These are phyloP conservation scores for Quercus glauca DNA, from an alignment of 306 rosid species.

Conservation along the genomic window DNA sequence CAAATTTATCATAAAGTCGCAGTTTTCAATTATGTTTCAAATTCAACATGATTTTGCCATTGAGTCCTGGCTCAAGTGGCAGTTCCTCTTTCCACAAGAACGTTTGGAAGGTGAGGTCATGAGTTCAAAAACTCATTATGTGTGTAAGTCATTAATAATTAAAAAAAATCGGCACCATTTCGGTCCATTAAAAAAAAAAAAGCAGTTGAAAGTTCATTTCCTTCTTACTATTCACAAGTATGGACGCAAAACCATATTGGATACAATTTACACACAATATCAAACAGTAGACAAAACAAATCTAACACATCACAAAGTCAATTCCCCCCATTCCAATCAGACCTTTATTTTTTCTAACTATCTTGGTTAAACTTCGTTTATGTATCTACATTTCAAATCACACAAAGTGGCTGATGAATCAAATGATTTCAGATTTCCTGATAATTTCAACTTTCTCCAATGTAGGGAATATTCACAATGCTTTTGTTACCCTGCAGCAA, in stretches of 20 bases:
- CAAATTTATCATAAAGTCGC: not conserved
- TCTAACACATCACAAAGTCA: conserved; percentile 21
- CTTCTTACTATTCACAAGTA: not conserved
- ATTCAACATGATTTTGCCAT: not conserved
- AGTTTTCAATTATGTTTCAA: not conserved
- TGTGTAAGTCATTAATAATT: too few species aligned
- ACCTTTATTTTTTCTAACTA: conserved; percentile 40
- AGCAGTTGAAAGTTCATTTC: not conserved
- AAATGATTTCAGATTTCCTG: conserved; percentile 12
- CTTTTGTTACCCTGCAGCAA: conserved; percentile 60
- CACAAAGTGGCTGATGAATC: conserved; percentile 18
- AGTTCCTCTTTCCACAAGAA: too few species aligned
- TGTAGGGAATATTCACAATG: conserved; percentile 28
- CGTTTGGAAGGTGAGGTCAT: too few species aligned
- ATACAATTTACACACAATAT: conserved; percentile 21
- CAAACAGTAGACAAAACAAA: conserved; percentile 25
- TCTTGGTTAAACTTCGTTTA: conserved; percentile 16
- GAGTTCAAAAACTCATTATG: too few species aligned
- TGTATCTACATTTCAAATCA: conserved; percentile 40
- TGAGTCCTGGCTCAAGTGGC: too few species aligned
- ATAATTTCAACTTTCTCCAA: conserved; percentile 28
- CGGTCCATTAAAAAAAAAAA: not conserved
- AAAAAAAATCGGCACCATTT: not conserved
- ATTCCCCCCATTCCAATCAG: conserved; percentile 12
- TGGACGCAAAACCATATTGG: conserved; percentile 14